A percentile compares a stretch with the other conserved stretches of the same genome.
These are phyloP conservation scores for Dittrichia graveolens DNA, from an alignment of 129 eudicot genomes.

Conservation along the genomic window DNA sequence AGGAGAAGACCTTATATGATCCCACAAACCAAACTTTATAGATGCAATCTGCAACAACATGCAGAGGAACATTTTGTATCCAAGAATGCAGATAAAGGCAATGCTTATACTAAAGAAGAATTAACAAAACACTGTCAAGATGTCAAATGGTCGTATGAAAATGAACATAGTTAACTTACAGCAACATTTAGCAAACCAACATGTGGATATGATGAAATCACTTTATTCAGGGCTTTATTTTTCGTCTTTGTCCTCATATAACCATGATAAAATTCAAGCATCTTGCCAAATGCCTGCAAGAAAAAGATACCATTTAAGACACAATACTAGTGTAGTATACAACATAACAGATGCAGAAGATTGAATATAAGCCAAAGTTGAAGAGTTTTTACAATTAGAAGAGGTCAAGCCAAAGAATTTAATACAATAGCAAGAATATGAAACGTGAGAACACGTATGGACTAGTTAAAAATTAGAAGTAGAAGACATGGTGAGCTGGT, in stretches of 20 bases:
- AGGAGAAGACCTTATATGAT: conserved; percentile 56
- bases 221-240: conserved; percentile 30
- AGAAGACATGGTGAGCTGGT: neutral
- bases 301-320: conserved; percentile 17
- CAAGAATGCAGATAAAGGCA: neutral
- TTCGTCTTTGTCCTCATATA: conserved; percentile 28
- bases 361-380: neutral
- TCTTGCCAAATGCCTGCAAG: conserved; percentile 66
- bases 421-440: neutral
- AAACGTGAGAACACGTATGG: neutral
- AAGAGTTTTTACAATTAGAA: neutral
- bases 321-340: neutral
- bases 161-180: conserved; percentile 49
- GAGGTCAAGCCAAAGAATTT: neutral
- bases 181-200: conserved; percentile 81
- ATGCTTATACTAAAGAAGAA: neutral
- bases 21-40: conserved; percentile 78
- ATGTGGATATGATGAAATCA: conserved; percentile 52
- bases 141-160: neutral
- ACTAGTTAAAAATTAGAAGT: neutral
- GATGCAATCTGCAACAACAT: conserved; percentile 59
- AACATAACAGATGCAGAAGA: neutral
- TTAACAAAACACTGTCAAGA: neutral
- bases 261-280: conserved; percentile 56
- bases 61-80: neutral